phyloP scores from a whole-genome alignment of 2,329 filamentous ascomycete genomes.

The Sporothrix pseudoabietina region DNA sequence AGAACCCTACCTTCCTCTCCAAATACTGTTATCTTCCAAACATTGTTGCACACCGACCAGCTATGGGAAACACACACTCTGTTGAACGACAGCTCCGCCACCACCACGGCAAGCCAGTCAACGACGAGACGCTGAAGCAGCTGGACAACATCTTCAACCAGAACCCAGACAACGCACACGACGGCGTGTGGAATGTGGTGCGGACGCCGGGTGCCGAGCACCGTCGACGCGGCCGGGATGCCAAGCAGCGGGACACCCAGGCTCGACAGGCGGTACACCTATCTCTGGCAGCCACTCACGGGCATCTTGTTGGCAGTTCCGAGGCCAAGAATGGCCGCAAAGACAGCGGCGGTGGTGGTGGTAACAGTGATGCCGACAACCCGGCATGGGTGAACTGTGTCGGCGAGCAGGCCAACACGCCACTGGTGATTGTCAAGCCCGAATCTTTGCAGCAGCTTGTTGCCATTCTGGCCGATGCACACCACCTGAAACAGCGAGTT shows the following conservation, averaged over 20 bases:
- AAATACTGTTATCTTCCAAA: neutral
- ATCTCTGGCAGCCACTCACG: conserved; percentile 27
- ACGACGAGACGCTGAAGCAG: conserved; percentile 27
- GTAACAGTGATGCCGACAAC: neutral
- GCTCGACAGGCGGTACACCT: conserved; percentile 29
- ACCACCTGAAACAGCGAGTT: conserved; percentile 32
- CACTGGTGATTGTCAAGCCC: conserved; percentile 34
- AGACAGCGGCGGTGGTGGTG: neutral
- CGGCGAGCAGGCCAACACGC: conserved; percentile 35
- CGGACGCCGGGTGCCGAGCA: conserved; percentile 26
- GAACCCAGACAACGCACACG: conserved; percentile 30
- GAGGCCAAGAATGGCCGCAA: conserved; percentile 17
- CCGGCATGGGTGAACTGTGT: conserved; percentile 36
- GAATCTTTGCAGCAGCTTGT: conserved; percentile 36
- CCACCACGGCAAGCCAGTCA: conserved; percentile 27
- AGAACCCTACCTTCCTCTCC: neutral
- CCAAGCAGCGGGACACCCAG: conserved; percentile 29
- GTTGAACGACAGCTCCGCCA: conserved; percentile 32
- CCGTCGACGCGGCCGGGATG: conserved; percentile 29
- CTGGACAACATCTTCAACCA: conserved; percentile 30
- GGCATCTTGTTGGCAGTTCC: conserved; percentile 16
- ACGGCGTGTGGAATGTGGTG: conserved; percentile 32
- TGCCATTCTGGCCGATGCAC: conserved; percentile 34
- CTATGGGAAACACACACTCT: conserved; percentile 30
- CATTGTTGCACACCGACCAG: neutral